phyloP scores from a whole-genome alignment of 2,329 filamentous ascomycete genomes.

The Elsinoe fawcettii region DNA sequence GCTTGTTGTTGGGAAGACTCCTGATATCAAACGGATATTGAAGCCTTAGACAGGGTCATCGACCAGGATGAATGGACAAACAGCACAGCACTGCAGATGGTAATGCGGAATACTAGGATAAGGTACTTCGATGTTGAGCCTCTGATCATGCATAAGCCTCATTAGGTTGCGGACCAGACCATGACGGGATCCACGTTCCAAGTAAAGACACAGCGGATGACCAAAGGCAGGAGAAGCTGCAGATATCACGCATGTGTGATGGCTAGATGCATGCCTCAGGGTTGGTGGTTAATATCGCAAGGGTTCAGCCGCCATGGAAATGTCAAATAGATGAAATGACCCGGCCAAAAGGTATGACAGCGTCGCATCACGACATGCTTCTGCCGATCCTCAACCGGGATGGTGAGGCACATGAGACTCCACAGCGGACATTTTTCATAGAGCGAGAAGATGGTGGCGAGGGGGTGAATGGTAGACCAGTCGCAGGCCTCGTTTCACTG shows the following conservation, averaged over 20 bases:
- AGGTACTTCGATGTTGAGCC: neutral
- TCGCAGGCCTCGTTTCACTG: neutral
- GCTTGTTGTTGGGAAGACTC: neutral
- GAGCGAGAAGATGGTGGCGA: neutral
- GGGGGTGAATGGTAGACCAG: neutral
- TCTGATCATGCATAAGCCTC: neutral
- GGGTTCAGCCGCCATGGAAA: neutral
- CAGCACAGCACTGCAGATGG: neutral
- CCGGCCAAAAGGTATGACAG: slow-evolving; percentile 7
- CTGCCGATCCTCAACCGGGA: neutral
- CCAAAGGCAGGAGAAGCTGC: neutral
- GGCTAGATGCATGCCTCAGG: slow-evolving; percentile 5
- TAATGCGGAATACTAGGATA: neutral
- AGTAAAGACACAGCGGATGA: neutral
- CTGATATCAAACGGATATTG: neutral
- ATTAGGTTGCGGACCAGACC: neutral
- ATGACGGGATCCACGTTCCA: neutral
- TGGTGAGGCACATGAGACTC: neutral
- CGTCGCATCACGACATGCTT: neutral
- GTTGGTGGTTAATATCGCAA: neutral
- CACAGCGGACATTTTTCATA: neutral
- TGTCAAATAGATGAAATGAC: slow-evolving; percentile 4
- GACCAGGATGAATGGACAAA: no score
- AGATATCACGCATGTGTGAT: neutral
- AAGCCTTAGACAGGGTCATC: no score